Conservation (phyloP, 768 basidiomycete species). For the Rhizopogon salebrosus region DNA sequence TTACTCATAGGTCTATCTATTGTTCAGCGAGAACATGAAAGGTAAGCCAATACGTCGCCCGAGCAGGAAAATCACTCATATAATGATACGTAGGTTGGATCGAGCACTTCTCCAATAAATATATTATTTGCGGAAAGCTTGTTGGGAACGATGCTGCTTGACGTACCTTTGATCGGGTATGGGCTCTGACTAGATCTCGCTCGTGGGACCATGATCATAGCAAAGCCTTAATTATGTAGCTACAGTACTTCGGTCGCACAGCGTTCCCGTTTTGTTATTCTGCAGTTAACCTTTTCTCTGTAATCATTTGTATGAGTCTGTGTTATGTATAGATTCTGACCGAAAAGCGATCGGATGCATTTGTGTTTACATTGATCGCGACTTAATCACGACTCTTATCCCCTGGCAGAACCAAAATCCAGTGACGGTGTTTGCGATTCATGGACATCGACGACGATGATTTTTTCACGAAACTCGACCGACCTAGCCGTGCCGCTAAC, state of each 20-base stretch:
- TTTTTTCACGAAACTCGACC: conserved; percentile 24
- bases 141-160: conserved; percentile 67
- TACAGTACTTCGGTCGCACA: background rate
- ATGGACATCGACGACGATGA: conserved; percentile 22
- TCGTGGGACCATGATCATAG: too few species aligned
- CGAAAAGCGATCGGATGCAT: conserved; percentile 7
- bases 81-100: conserved; percentile 66
- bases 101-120: conserved; percentile 90
- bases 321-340: background rate
- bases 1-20: background rate
- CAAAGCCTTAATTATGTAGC: too few species aligned
- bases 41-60: conserved; percentile 33
- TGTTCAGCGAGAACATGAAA: conserved; percentile 82
- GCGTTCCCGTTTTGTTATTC: background rate
- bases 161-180: background rate
- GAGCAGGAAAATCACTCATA: background rate
- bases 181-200: too few species aligned
- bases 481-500: background rate
- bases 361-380: background rate
- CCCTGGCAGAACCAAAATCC: background rate
- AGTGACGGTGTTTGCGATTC: background rate
- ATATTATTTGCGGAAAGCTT: conserved; percentile 84
- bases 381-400: background rate
- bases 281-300: background rate
- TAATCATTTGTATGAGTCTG: background rate